These are phyloP conservation scores for Gryganskiella cystojenkinii DNA, from an alignment of 192 early-diverging fungal genomes.

Conservation along the genomic window DNA sequence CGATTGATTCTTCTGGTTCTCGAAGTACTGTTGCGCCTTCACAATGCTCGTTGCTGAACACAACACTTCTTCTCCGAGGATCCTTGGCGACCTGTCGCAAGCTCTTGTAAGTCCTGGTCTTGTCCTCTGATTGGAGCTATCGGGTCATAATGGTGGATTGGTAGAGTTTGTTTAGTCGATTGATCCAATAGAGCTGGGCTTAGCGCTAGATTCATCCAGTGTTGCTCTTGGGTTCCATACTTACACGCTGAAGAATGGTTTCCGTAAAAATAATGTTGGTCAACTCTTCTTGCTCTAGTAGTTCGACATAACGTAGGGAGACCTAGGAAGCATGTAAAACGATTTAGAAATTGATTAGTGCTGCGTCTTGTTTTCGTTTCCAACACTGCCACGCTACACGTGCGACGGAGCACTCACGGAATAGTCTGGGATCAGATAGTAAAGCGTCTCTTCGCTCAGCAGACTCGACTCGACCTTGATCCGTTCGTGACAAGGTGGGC, in stretches of 20 bases:
- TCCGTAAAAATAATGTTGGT: conserved; percentile 76
- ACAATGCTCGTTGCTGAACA: conserved; percentile 81
- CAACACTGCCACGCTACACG: background rate
- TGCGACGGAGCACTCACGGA: conserved; percentile 34
- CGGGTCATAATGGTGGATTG: background rate
- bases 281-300: conserved; percentile 75
- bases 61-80: conserved; percentile 61
- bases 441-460: conserved; percentile 44
- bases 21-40: conserved; percentile 50
- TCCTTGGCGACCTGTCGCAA: conserved; percentile 70
- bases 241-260: conserved; percentile 68
- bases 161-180: background rate
- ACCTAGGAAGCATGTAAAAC: conserved; percentile 31
- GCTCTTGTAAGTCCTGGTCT: conserved; percentile 68
- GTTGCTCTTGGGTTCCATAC: background rate
- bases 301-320: conserved; percentile 69
- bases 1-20: conserved; percentile 49
- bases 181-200: background rate
- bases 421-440: conserved; percentile 65
- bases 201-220: background rate
- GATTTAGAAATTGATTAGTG: background rate
- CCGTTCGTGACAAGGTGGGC: conserved; percentile 44
- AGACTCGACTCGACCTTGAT: conserved; percentile 48
- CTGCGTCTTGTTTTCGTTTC: background rate
- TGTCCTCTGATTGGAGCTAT: conserved; percentile 69